Evolutionary conservation across 2,329 filamentous ascomycete species (phyloP), one percentile per base, ranked within the genome.

Genomic region (Aspergillus novoparasiticus): DNA sequence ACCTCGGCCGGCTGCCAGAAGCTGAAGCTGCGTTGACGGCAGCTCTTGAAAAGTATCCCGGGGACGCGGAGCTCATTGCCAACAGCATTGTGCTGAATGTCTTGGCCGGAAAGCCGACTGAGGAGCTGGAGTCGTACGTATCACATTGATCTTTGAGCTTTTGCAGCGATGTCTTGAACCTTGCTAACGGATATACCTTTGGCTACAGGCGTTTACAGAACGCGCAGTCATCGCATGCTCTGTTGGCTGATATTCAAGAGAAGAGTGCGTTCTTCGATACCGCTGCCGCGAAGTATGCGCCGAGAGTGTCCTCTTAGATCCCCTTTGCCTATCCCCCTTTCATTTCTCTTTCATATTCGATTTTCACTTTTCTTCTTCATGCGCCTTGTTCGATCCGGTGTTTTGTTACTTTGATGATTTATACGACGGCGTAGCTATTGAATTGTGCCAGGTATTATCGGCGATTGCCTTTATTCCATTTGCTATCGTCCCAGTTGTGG

Each of bases 231-330:
- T 80, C 89, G 59, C 93, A 97, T 78, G 81, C 87, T 39, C 83
- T 95, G 65, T 77, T 97, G 62, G 76, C 79, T 46, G 94, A 97
- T 71, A 80, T 96, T 70, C 85, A 88, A 72, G 92, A 93, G 80
- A 98, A 97, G 89, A 92, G 88, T 77, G 86, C 84, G n/a, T 80
- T 93, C 62, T 98, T 98, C 75, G 92, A 96, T 77, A 89, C 89
- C 72, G 94, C 94, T 14, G 92, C 91, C 23, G 84, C 87, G 30
- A 98, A 96, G 81, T 98, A 95, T 79, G 89, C 87, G 68, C 86
- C 94, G 39, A 97, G 94, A 83, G 92, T 93, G 51, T 71, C 75
- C 21, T 73, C 74, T 59, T 78, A 71, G 64, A 59, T 12, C 28
- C 54, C 30, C 41, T 21, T 48, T 48, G 19, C 43, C 62, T 55